Evolutionary conservation across 2,329 filamentous ascomycete species (phyloP), one percentile per base, ranked within the genome.

Genomic region (Cytospora schulzeri): DNA sequence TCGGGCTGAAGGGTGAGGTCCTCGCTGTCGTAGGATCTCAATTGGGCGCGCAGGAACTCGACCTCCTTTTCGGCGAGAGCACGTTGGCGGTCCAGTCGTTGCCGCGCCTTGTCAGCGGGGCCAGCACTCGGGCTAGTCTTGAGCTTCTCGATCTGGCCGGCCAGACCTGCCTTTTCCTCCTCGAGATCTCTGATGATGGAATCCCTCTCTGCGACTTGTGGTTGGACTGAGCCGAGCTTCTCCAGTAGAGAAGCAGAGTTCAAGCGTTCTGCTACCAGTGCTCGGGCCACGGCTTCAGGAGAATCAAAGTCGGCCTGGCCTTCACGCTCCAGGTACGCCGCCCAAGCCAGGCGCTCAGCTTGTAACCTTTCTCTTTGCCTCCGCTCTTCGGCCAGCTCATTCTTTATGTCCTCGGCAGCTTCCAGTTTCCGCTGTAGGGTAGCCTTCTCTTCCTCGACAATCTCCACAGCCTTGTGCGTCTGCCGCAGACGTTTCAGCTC

Each of bases 401-500:
- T 82, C 71, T 95, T 88, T 12, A 97, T 72, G 15, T 86, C 82
- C 64, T 91, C 87, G 76, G 94, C 89, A 45, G 90, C 81, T 66
- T 92, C 88, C 1, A 99, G 75, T 72, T 88, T 92, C 35, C 88
- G 87, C 75, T 95, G 90, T 26, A 99, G 79, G 0, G 88, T 86
- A 67, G 91, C 84, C 80, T 98, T 98, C 79, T 99, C 93, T 75
- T 99, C 95, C 74, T 99, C 93, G 0, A 98, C 91, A 2, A 99
- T 86, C 72, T 97, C 92, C 1, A 97, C 89, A n/a, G 91, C 92
- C 77, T 91, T 94, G 74, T 93, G 89, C 4, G 90, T 79, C 69
- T 93, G 91, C 17, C 93, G 89, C 45, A 96, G 83, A 69, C 93
- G 90, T 70, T 91, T 92, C 41, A 99, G 79, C 74, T 99, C 94